These are phyloP conservation scores for Eragrostis tef DNA, from an alignment of 202 grass and related monocot species.

Conservation along the genomic window DNA sequence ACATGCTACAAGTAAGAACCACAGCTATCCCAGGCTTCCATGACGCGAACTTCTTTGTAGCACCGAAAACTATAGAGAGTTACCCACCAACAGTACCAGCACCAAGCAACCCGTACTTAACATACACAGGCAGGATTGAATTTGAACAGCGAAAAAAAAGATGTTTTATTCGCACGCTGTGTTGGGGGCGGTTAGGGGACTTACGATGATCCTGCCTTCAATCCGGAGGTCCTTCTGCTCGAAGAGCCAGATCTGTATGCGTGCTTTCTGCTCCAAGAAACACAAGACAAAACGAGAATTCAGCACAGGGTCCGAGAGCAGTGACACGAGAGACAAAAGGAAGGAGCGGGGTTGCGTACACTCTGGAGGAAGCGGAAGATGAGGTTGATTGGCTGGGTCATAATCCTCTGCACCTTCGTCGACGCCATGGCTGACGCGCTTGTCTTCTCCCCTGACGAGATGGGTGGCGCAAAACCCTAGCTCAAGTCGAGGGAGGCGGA, in stretches of 20 bases:
- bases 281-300: background rate
- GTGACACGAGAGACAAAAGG: background rate
- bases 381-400: conserved; percentile 96
- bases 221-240: conserved; percentile 95
- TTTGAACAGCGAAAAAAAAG: background rate
- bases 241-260: conserved; percentile 96
- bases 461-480: conserved; percentile 45
- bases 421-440: conserved; percentile 76
- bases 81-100: background rate
- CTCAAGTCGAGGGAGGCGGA: background rate
- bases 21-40: background rate
- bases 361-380: conserved; percentile 96
- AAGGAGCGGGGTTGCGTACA: conserved; percentile 50
- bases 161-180: conserved; percentile 6
- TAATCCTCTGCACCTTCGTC: conserved; percentile 92
- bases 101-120: background rate
- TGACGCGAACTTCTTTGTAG: background rate
- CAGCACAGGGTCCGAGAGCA: background rate
- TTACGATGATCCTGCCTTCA: conserved; percentile 85
- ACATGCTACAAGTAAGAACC: background rate
- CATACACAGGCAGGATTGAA: background rate
- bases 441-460: conserved; percentile 14
- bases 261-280: conserved; percentile 74
- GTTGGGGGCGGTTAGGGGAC: conserved; percentile 62
- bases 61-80: background rate